Base-by-base conservation (phyloP, 345 rosid genomes). In the Bretschneidera sinensis region DNA sequence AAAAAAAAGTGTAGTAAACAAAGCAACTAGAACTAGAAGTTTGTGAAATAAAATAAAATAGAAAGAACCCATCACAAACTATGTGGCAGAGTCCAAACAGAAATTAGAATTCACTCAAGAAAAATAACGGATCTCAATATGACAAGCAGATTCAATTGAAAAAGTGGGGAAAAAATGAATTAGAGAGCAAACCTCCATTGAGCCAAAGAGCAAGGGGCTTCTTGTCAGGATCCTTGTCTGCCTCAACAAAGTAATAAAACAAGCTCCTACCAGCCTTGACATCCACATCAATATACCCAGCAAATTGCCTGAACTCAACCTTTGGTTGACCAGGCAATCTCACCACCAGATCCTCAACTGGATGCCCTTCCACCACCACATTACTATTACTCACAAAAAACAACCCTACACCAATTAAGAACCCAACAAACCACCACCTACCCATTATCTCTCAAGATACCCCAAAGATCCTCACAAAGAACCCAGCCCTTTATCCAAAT, bases 161-260 rank as follows among this genome's bases (percentile, higher is more conserved):
- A 2, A 8, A 28, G 8, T 28, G 33, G 8, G 33, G n/a, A 31
- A 54, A 60, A 1, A 64, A 33, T 28, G 25, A 54, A 61, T 13
- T 4, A 11, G 8, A 11, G 16, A 20, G 18, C 64, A 43, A 52
- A 89, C 95, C 97, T 85, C 97, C 97, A 79, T 89, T 92, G 72
- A 89, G 90, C 98, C 94, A 92, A 64, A 92, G 94, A 48, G 96
- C 65, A 20, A 92, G 86, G 21, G 98, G 94, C 69, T 81, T 89
- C 24, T 65, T 65, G 34, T 66, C 57, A 43, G 90, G 83, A 50
- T 87, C 73, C 34, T 67, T 70, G 45, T 85, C 86, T 23, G 98
- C 96, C 70, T 89, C 96, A 1, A 85, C 94, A 24, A 89, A 92
- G 85, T 89, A 92, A 71, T 92, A 92, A 65, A 89, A 92, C 80